Evolutionary conservation across 2,329 filamentous ascomycete species (phyloP).

Genomic region (Geosmithia putterillii): DNA sequence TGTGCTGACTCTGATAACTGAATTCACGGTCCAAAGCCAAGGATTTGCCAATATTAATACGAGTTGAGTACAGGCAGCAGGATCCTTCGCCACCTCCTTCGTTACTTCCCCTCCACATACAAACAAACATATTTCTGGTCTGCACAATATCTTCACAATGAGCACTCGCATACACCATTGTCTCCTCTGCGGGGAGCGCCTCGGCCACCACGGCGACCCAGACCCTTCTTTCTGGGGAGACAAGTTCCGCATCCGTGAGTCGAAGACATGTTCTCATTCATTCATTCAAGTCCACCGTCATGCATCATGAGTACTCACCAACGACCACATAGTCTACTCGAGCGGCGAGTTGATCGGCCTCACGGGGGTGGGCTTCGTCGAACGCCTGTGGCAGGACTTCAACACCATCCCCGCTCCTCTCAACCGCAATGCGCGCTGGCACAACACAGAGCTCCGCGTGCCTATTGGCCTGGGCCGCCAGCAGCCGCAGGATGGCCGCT

Average conservation of each 20-base stretch:
- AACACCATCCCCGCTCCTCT: slow-evolving; percentile 3
- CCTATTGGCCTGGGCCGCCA: slow-evolving; percentile 2
- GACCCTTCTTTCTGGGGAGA: slow-evolving; percentile 3
- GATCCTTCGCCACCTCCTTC: no score
- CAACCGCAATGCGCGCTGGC: slow-evolving; percentile 4
- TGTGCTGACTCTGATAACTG: no score
- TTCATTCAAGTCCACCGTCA: background rate
- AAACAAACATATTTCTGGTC: no score
- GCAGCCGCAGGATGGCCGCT: slow-evolving; percentile 2
- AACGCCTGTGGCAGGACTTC: slow-evolving; percentile 1
- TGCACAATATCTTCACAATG: no score
- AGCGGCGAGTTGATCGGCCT: slow-evolving; percentile 2
- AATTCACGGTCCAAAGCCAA: no score
- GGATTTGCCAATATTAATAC: no score
- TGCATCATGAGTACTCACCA: background rate
- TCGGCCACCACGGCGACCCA: slow-evolving; percentile 1
- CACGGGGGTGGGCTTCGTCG: slow-evolving; percentile 3
- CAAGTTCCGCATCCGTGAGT: slow-evolving; percentile 5
- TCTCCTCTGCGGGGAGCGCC: slow-evolving; percentile 4
- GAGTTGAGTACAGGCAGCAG: no score
- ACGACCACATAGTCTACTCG: slow-evolving; percentile 4
- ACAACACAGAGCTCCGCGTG: slow-evolving; percentile 3
- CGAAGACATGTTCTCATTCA: no score
- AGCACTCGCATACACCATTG: no score
- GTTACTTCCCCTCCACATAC: no score